These are phyloP conservation scores for Rhodocollybia butyracea DNA, from an alignment of 768 basidiomycete genomes.

Conservation along the genomic window DNA sequence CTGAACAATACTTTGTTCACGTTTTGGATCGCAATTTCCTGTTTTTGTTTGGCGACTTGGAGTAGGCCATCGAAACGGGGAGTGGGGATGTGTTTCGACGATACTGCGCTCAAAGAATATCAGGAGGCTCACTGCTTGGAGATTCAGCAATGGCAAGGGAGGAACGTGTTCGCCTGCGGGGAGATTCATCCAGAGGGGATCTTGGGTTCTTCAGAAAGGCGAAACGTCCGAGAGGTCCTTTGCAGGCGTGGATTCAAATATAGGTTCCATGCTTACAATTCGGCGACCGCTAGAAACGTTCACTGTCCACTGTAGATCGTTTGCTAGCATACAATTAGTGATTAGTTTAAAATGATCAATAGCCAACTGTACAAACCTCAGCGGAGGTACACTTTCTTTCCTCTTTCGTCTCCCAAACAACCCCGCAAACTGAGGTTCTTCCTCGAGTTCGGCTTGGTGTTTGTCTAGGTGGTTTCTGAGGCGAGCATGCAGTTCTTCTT, in stretches of 20 bases:
- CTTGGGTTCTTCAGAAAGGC: conserved; percentile 45
- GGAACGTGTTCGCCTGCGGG: conserved; percentile 16
- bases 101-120: conserved; percentile 31
- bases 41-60: conserved; percentile 28
- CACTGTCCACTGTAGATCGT: conserved; percentile 16
- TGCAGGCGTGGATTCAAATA: conserved; percentile 47
- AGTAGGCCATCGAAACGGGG: conserved; percentile 27
- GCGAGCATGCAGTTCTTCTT: conserved; percentile 57
- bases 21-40: conserved; percentile 31
- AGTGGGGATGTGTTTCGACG: conserved; percentile 30
- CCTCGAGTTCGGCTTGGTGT: conserved; percentile 51
- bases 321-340: background rate
- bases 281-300: conserved; percentile 22
- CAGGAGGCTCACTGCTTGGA: conserved; percentile 37
- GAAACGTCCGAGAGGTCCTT: conserved; percentile 51
- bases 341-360: background rate
- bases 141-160: conserved; percentile 20
- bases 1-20: conserved; percentile 33
- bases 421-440: conserved; percentile 55
- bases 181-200: conserved; percentile 29
- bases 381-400: conserved; percentile 3
- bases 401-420: conserved; percentile 45
- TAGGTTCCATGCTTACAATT: conserved; percentile 23
- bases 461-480: conserved; percentile 62
- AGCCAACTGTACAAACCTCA: background rate